Evolutionary conservation across 805 yeast genomes (phyloP), one percentile per base, ranked within the genome.

Genomic region (Candida coquimbonensis): DNA sequence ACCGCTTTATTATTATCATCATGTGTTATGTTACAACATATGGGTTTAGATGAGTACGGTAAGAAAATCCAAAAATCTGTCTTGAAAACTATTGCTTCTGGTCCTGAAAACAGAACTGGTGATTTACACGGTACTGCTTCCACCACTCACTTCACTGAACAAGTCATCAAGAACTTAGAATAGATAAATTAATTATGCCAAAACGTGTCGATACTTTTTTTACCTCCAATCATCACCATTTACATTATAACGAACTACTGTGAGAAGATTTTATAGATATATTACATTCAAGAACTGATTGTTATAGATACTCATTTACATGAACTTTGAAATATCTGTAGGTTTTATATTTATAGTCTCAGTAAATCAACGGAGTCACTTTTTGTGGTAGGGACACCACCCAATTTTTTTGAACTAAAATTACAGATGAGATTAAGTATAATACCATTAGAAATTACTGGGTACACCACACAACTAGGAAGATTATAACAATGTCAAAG

Each of bases 21-120:
- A 39, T 88, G 90, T 65, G 93, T 93, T 97, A 91, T 93, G 98
- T 83, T 93, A 78, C 86, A 95, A 75, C 99, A 93, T 78, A 91
- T 93, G 98, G 83, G 87, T 44, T 80, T 93, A 69, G 76, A 77
- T 68, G 72, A 74, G 31, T 78, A 83, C 63, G 98, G 97, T 58
- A 83, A 79, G 67, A 77, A 73, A 68, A 88, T 93, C 63, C 95
- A 91, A 75, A 70, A 67, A 56, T 98, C 99, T 49, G 96, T 90
- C 47, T 65, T 79, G 54, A 66, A 69, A 42, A 88, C 98, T 56
- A 86, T 93, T 65, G 98, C 98, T 53, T 87, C 96, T 41, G 96
- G 97, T 60, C 80, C 89, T 55, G 93, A 85, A 68, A 86, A 87
- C 80, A 87, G 96, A 82, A 93, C 99, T 56, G 88, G 88, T 68